These are phyloP conservation scores for Sutorius australiensis DNA, from an alignment of 768 basidiomycete genomes.

Conservation along the genomic window DNA sequence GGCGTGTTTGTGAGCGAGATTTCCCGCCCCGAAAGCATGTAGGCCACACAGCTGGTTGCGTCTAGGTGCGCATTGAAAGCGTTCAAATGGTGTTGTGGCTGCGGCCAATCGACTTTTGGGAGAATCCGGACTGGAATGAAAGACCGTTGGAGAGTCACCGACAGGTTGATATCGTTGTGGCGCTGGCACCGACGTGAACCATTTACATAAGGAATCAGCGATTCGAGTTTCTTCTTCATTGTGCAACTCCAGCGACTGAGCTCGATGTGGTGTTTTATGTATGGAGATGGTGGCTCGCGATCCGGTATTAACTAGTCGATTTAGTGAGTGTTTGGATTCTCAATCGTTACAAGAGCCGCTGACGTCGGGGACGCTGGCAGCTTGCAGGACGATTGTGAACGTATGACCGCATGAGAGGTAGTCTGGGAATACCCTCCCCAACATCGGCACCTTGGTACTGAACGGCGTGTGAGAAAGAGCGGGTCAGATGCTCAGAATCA, in stretches of 20 bases:
- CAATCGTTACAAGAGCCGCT: not conserved
- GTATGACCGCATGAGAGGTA: not conserved
- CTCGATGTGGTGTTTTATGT: not conserved
- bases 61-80: too few relatives aligned
- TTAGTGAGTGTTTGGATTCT: not conserved
- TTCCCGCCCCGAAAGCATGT: too few relatives aligned
- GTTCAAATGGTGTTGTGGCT: too few relatives aligned
- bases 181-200: not conserved
- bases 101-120: too few relatives aligned
- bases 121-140: too few relatives aligned
- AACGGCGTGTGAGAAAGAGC: not conserved
- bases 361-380: not conserved
- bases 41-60: too few relatives aligned
- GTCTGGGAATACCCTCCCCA: not conserved
- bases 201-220: not conserved
- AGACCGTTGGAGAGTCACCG: too few relatives aligned
- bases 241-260: not conserved
- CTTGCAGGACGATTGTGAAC: not conserved
- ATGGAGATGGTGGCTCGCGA: not conserved
- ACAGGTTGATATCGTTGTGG: not conserved
- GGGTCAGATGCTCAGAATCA: not conserved
- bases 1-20: not conserved
- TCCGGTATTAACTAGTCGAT: not conserved
- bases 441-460: not conserved
- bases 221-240: not conserved